These are phyloP conservation scores for Pyrenula aspistea DNA, from an alignment of 495 filamentous ascomycete species.

Conservation along the genomic window DNA sequence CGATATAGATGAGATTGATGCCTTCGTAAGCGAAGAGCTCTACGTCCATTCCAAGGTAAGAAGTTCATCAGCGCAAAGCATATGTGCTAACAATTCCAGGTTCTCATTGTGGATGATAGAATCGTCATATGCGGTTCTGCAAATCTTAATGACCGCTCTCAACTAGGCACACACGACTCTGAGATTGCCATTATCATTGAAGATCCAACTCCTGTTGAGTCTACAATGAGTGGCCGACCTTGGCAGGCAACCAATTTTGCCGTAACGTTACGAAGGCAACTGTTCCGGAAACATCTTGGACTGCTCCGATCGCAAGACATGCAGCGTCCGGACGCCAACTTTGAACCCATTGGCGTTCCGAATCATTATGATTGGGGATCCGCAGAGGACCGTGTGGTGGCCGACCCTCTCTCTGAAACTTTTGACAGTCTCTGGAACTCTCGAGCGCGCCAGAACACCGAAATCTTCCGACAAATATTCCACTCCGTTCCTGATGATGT, in stretches of 20 bases:
- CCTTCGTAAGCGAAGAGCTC: slow-evolving; percentile 85
- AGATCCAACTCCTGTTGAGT: slow-evolving; percentile 58
- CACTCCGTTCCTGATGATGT: slow-evolving; percentile 74
- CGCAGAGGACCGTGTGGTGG: slow-evolving; percentile 58
- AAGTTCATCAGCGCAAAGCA: slow-evolving; percentile 2
- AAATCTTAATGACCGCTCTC: slow-evolving; percentile 90
- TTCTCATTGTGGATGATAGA: slow-evolving; percentile 85
- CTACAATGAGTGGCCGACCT: slow-evolving; percentile 56
- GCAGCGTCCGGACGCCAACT: slow-evolving; percentile 55
- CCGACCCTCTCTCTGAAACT: slow-evolving; percentile 57
- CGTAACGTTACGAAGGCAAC: slow-evolving; percentile 64
- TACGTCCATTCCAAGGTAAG: slow-evolving; percentile 81
- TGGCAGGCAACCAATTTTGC: slow-evolving; percentile 74
- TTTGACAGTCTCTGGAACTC: slow-evolving; percentile 62
- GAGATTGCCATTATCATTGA: slow-evolving; percentile 76
- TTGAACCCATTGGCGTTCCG: slow-evolving; percentile 56
- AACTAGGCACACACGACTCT: slow-evolving; percentile 76
- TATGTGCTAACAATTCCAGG: slow-evolving; percentile 23
- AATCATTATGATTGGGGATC: slow-evolving; percentile 79
- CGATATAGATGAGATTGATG: slow-evolving; percentile 64
- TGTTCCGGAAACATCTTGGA: slow-evolving; percentile 88
- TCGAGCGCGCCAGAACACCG: slow-evolving; percentile 68
- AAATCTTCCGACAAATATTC: slow-evolving; percentile 77
- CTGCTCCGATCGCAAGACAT: slow-evolving; percentile 62
- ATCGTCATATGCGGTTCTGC: slow-evolving; percentile 85